A percentile compares a stretch with the other conserved stretches of the same genome.
These are phyloP conservation scores for Rubia yunnanensis DNA, from an alignment of 257 asterid species.

Conservation along the genomic window DNA sequence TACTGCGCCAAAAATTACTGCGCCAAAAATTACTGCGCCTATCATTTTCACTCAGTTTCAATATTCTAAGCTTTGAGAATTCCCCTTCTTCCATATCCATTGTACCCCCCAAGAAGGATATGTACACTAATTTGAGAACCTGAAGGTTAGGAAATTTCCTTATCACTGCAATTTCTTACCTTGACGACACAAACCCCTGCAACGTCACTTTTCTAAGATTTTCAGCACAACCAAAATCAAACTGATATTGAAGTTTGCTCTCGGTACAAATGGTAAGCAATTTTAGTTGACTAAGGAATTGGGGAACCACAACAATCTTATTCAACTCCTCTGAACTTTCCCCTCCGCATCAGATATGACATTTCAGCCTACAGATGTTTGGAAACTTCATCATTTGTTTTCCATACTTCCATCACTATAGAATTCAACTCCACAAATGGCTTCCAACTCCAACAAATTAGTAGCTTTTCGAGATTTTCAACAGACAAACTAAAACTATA, in stretches of 20 bases:
- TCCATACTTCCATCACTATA: not conserved
- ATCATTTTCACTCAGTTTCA: too few relatives aligned
- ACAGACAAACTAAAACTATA: not conserved
- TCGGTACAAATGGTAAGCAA: not conserved
- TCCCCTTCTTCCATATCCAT: not conserved
- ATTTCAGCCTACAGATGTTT: not conserved
- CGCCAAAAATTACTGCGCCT: too few relatives aligned
- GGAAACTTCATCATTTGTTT: not conserved
- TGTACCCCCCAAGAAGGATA: not conserved
- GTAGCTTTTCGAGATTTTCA: not conserved
- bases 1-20: too few relatives aligned
- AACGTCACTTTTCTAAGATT: not conserved
- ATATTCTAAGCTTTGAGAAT: not conserved
- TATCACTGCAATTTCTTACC: not conserved
- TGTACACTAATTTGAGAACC: not conserved
- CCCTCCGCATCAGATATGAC: not conserved
- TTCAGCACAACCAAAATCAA: not conserved
- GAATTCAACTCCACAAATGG: not conserved
- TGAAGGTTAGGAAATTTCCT: not conserved
- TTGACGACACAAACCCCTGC: not conserved
- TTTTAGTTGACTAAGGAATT: not conserved
- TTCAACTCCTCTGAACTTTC: not conserved
- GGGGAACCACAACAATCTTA: not conserved
- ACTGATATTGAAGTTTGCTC: not conserved
- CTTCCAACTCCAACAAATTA: not conserved